Conservation (phyloP, 768 basidiomycete genomes). For the Agrocybe praecox region DNA sequence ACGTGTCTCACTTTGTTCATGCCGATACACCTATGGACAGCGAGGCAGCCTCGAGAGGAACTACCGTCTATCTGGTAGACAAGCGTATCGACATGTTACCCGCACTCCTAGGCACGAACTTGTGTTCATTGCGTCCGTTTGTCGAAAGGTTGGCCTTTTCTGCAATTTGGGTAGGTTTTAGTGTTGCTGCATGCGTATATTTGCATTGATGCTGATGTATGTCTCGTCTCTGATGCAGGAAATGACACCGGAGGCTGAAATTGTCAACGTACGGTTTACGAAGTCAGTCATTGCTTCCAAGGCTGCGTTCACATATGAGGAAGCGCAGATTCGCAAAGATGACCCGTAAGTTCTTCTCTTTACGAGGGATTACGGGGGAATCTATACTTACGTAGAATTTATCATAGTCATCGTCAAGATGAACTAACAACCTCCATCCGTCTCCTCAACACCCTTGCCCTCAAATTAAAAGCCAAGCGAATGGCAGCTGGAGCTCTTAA, state of each 20-base stretch:
- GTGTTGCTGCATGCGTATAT: neutral
- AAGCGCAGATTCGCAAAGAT: constrained; percentile 93
- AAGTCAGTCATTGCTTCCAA: constrained; percentile 98
- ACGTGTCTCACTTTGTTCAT: constrained; percentile 95
- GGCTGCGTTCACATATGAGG: constrained; percentile 95
- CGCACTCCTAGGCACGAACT: constrained; percentile 87
- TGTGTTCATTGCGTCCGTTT: constrained; percentile 90
- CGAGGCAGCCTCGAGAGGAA: constrained; percentile 94
- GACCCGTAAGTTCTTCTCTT: constrained; percentile 50
- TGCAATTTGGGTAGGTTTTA: constrained; percentile 79
- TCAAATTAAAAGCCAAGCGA: constrained; percentile 79
- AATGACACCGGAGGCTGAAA: constrained; percentile 85
- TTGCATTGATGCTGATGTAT: constrained; percentile 7
- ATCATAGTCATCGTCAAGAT: constrained; percentile 76
- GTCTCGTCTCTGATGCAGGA: constrained; percentile 74
- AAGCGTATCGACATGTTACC: constrained; percentile 99
- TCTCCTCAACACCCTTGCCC: constrained; percentile 83
- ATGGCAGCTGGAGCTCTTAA: constrained; percentile 98
- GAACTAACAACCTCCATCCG: constrained; percentile 85
- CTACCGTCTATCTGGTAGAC: constrained; percentile 97
- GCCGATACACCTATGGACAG: constrained; percentile 95
- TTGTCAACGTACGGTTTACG: constrained; percentile 87
- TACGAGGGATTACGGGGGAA: too few relatives aligned
- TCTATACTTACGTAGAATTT: too few relatives aligned
- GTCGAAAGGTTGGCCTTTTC: constrained; percentile 97